Percentiles rank a stretch among this genome's conserved stretches.
phyloP scores from a whole-genome alignment of 495 filamentous ascomycete species.

The Penicillium egyptiacum region DNA sequence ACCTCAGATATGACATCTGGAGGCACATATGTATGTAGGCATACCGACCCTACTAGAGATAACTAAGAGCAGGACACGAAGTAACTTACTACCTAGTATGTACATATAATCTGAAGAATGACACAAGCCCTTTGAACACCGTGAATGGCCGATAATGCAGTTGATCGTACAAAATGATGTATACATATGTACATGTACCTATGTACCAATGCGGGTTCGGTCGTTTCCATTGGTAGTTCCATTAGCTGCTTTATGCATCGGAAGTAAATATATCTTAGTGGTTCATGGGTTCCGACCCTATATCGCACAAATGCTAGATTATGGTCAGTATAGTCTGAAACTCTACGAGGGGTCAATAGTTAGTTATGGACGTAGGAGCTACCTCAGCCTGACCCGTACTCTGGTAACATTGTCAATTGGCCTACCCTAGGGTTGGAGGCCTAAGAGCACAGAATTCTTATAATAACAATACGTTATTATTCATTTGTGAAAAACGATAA shows the following conservation, averaged over 20 bases:
- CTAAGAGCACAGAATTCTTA: neutral
- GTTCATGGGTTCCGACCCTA: conserved; percentile 1
- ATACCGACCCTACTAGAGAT: neutral
- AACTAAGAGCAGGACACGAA: neutral
- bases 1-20: no score
- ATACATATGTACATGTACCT: neutral
- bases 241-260: conserved; percentile 4
- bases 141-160: neutral
- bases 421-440: neutral
- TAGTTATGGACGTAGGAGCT: neutral
- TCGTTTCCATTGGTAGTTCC: conserved; percentile 2
- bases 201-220: neutral
- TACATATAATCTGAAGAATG: neutral
- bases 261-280: neutral
- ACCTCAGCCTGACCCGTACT: conserved; percentile 10
- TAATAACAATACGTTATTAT: neutral
- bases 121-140: neutral
- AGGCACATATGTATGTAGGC: neutral
- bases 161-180: neutral
- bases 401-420: conserved; percentile 3
- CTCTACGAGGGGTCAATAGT: conserved; percentile 4
- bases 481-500: neutral
- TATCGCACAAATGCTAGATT: conserved; percentile 4
- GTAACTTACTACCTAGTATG: neutral
- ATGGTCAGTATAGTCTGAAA: neutral